These are phyloP conservation scores for Lactarius hatsudake DNA, from an alignment of 768 basidiomycete species.

Conservation along the genomic window DNA sequence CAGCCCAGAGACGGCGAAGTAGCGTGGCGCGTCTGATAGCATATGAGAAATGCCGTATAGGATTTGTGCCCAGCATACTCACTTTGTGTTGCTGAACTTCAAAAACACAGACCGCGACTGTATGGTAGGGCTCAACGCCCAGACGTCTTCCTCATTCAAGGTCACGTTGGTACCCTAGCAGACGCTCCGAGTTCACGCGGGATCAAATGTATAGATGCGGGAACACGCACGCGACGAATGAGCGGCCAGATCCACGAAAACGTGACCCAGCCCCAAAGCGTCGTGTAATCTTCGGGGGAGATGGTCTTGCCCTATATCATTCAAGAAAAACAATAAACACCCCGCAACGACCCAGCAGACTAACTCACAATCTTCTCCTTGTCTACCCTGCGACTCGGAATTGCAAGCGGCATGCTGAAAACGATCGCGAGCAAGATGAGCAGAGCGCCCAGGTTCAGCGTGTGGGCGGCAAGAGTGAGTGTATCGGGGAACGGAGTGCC, in stretches of 20 bases:
- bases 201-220: not conserved
- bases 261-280: slow-evolving; percentile 67
- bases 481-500: slow-evolving; percentile 43
- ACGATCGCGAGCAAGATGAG: slow-evolving; percentile 45
- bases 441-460: slow-evolving; percentile 46
- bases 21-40: slow-evolving; percentile 36
- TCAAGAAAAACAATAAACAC: slow-evolving; percentile 1
- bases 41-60: not conserved
- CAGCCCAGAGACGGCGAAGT: slow-evolving; percentile 42
- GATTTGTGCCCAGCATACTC: not conserved
- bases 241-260: slow-evolving; percentile 73
- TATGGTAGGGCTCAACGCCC: slow-evolving; percentile 64
- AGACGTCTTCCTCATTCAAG: slow-evolving; percentile 69
- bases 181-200: not conserved
- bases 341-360: not conserved
- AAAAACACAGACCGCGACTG: slow-evolving; percentile 63
- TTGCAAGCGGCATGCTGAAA: slow-evolving; percentile 60
- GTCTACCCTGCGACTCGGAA: slow-evolving; percentile 54
- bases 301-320: slow-evolving; percentile 47
- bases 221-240: slow-evolving; percentile 43
- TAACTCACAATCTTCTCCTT: slow-evolving; percentile 60
- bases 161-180: slow-evolving; percentile 45
- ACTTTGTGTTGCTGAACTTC: slow-evolving; percentile 40
- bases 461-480: slow-evolving; percentile 30
- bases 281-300: slow-evolving; percentile 76